A percentile compares a stretch with the other conserved stretches of the same genome.
These are phyloP conservation scores for Solanum hybrid DNA, from an alignment of 305 asterid species.

Conservation along the genomic window DNA sequence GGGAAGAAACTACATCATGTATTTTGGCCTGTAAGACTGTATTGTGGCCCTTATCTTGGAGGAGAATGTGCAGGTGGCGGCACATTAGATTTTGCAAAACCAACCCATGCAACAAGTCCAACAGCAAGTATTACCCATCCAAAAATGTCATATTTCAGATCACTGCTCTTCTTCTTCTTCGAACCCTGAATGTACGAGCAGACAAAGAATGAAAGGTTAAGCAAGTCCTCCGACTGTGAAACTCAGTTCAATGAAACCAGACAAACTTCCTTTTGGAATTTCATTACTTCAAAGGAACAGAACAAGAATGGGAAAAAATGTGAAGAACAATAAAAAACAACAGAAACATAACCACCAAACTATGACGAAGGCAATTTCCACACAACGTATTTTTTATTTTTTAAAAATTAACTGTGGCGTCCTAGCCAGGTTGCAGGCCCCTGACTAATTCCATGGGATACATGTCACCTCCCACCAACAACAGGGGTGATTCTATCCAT, in stretches of 20 bases:
- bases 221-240: background rate
- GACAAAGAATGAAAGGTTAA: background rate
- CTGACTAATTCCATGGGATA: background rate
- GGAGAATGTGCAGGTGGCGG: slow-evolving; percentile 26
- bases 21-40: background rate
- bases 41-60: slow-evolving; percentile 9
- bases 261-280: background rate
- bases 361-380: background rate
- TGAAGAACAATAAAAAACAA: background rate
- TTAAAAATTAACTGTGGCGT: background rate
- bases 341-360: background rate
- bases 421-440: background rate
- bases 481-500: background rate
- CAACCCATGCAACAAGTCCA: slow-evolving; percentile 66
- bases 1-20: background rate
- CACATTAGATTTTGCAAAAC: slow-evolving; percentile 45
- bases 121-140: slow-evolving; percentile 79
- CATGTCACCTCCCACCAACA: background rate
- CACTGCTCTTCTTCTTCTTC: slow-evolving; percentile 45
- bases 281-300: background rate
- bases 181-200: slow-evolving; percentile 14
- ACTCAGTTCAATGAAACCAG: background rate
- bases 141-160: slow-evolving; percentile 53
- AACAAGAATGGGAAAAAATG: background rate
- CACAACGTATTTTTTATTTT: background rate